These are phyloP conservation scores for Aristolochia californica DNA, from an alignment of 164 flowering plant genomes.

Conservation along the genomic window DNA sequence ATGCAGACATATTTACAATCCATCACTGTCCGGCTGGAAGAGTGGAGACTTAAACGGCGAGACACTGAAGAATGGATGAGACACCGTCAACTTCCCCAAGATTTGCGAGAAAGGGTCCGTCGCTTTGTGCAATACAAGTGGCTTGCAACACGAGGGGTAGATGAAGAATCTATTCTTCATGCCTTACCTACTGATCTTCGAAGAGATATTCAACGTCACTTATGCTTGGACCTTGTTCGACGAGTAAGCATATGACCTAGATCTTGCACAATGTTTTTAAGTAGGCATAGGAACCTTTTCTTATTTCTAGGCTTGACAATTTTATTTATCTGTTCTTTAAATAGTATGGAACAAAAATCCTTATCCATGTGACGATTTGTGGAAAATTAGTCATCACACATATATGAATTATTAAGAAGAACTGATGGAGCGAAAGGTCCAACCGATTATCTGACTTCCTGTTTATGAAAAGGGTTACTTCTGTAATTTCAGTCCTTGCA, in stretches of 20 bases:
- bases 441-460: no score
- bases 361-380: no score
- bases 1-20: conserved; percentile 91
- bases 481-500: no score
- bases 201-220: conserved; percentile 83
- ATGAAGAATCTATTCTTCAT: conserved; percentile 63
- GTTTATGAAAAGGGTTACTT: no score
- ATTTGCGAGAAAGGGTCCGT: conserved; percentile 54
- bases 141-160: conserved; percentile 91
- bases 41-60: conserved; percentile 85
- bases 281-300: no score
- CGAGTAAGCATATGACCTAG: conserved; percentile 42
- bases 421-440: no score
- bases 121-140: conserved; percentile 89
- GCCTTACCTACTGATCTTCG: conserved; percentile 85
- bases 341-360: no score
- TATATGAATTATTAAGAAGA: no score
- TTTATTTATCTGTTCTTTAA: no score
- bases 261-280: no score
- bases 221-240: conserved; percentile 90
- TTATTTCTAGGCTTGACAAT: no score
- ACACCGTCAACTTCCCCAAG: conserved; percentile 88
- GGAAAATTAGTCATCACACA: no score
- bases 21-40: conserved; percentile 76
- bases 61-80: conserved; percentile 99